Conservation (phyloP, 345 rosid genomes). For the Salix brachista region DNA sequence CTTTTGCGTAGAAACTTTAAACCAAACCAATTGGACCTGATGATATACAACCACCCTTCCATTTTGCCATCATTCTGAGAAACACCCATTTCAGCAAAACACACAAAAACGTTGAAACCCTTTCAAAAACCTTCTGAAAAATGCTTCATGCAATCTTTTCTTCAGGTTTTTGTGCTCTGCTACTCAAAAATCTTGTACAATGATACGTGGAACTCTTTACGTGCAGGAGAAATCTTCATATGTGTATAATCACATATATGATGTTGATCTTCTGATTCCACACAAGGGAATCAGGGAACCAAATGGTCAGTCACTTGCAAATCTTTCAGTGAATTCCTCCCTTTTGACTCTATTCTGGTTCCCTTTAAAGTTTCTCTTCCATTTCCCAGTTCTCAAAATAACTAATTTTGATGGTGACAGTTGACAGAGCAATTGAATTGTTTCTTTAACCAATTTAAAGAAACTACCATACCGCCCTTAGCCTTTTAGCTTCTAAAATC, state of each 20-base stretch:
- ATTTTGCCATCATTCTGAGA: conserved; percentile 43
- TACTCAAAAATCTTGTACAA: background rate
- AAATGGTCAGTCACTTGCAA: background rate
- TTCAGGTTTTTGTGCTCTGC: background rate
- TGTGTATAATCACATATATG: background rate
- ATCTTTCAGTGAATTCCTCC: background rate
- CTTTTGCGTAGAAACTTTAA: conserved; percentile 72
- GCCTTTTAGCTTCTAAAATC: background rate
- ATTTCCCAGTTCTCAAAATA: background rate
- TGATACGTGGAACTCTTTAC: background rate
- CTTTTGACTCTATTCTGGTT: background rate
- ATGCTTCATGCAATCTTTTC: background rate
- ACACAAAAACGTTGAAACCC: background rate
- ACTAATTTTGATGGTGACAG: conserved; percentile 8
- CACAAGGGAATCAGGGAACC: conserved; percentile 69
- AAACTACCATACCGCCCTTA: conserved; percentile 14
- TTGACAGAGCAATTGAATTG: background rate
- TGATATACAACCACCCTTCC: conserved; percentile 88
- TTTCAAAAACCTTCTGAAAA: background rate
- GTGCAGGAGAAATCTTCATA: background rate
- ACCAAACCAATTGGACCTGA: conserved; percentile 76
- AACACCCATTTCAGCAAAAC: conserved; percentile 31
- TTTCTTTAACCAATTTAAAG: background rate
- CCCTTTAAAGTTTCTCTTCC: background rate
- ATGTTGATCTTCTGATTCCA: conserved; percentile 66